These are phyloP conservation scores for Microdochium trichocladiopsis DNA, from an alignment of 2,329 filamentous ascomycete species.

Conservation along the genomic window DNA sequence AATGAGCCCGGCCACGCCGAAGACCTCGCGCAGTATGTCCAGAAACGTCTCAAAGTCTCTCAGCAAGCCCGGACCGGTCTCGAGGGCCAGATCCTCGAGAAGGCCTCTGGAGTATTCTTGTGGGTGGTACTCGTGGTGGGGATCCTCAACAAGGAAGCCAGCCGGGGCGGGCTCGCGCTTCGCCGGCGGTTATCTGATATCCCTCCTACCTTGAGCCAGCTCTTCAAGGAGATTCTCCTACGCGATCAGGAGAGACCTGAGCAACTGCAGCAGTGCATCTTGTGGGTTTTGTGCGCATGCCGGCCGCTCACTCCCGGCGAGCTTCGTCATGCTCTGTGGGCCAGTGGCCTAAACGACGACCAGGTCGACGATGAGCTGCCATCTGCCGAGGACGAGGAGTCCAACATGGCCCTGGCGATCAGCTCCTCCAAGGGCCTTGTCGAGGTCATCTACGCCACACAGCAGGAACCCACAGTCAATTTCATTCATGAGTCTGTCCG, in stretches of 20 bases:
- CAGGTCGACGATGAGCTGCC: not conserved
- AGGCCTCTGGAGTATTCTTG: slow-evolving; percentile 33
- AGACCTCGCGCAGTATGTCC: slow-evolving; percentile 22
- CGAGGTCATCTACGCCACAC: slow-evolving; percentile 23
- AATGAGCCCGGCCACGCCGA: not conserved
- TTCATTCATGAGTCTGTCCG: slow-evolving; percentile 31
- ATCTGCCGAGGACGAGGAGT: slow-evolving; percentile 8
- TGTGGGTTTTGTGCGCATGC: slow-evolving; percentile 31
- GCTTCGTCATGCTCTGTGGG: slow-evolving; percentile 26
- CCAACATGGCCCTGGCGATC: slow-evolving; percentile 10
- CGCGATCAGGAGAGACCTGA: slow-evolving; percentile 19
- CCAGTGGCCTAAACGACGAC: not conserved
- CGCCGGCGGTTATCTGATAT: slow-evolving; percentile 25
- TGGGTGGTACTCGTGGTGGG: slow-evolving; percentile 36
- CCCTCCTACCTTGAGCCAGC: slow-evolving; percentile 23
- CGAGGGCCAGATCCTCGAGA: slow-evolving; percentile 23
- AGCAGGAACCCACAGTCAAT: slow-evolving; percentile 21
- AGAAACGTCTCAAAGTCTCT: slow-evolving; percentile 16
- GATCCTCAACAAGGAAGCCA: slow-evolving; percentile 15
- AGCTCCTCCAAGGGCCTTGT: slow-evolving; percentile 39
- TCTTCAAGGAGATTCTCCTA: slow-evolving; percentile 33
- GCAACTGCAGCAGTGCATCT: slow-evolving; percentile 24
- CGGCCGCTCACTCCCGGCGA: slow-evolving; percentile 24
- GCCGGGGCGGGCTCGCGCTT: not conserved
- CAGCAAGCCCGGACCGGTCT: slow-evolving; percentile 7